Evolutionary conservation across 2,329 filamentous ascomycete genomes (phyloP), one percentile per base, ranked within the genome.

Genomic region (Ceratocystis alfenasii): DNA sequence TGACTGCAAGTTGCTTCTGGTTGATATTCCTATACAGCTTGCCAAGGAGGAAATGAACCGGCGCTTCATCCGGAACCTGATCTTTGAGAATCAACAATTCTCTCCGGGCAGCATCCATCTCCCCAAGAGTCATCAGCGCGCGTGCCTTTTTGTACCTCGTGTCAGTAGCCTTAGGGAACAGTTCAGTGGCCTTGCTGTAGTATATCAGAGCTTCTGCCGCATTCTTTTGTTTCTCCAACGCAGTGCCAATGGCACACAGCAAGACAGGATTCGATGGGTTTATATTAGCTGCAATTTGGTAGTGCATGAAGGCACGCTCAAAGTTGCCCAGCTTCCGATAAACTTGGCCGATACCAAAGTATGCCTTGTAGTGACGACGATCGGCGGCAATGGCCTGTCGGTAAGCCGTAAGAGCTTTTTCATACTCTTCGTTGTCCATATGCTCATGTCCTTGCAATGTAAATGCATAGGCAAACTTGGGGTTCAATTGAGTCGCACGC

Each of bases 391-490:
- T 89, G 1, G 90, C 92, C 64, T 87, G 84, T 44, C 95, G 85
- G 75, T 96, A 99, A 1, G 90, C 87, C 48, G 87, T 85, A 57
- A 96, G 82, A 0, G 94, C 94, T 74, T 96, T 96, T 73, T 97
- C 93, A 72, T 94, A 96, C 74, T 99, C 95, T 75, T 99, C 95
- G 70, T 96, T 97, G 45, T 89, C 84, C 57, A 97, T 87, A 73
- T 96, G 90, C 73, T 99, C 94, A 74, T 99, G 94, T 0, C 94
- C 94, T 74, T 97, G 93, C 2, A 99, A 78, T 0, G 94, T 97
- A 74, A 93, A 96, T 1, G 91, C 93, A 73, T 99, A 99, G 0
- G 94, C 92, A 74, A 97, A 96, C 66, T 86, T 87, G 5, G 90
- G 86, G 72, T 96, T 85, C 1, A 99, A 77, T 74, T 97, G 92